These are phyloP conservation scores for Phoenix dactylifera DNA, from an alignment of 176 grass and related monocot species.

Conservation along the genomic window DNA sequence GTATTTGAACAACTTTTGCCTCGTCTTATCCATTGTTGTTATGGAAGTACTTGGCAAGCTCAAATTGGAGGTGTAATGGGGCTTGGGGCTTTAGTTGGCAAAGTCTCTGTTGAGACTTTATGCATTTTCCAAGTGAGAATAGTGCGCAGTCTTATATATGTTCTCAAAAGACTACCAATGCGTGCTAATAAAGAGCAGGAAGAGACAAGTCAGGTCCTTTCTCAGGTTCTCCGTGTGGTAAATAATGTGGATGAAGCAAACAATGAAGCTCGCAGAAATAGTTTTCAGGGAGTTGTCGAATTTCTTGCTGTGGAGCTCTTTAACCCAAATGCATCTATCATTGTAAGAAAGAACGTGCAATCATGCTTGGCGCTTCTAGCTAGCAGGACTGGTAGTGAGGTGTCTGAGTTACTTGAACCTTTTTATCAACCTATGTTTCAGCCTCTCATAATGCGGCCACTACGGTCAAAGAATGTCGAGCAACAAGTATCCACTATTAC, in stretches of 20 bases:
- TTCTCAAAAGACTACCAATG: constrained; percentile 87
- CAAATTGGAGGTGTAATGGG: constrained; percentile 98
- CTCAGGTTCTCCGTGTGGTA: constrained; percentile 81
- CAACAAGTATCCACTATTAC: constrained; percentile 53
- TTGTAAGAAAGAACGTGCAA: constrained; percentile 93
- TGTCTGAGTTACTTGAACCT: constrained; percentile 95
- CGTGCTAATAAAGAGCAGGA: constrained; percentile 99
- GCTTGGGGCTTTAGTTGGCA: constrained; percentile 87
- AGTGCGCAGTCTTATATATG: constrained; percentile 76
- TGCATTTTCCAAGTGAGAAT: constrained; percentile 93
- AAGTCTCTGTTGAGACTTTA: constrained; percentile 89
- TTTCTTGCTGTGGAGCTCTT: constrained; percentile 84
- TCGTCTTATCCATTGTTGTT: constrained; percentile 94
- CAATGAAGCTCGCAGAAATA: constrained; percentile 71
- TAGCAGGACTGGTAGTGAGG: constrained; percentile 91
- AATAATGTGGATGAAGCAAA: constrained; percentile 99
- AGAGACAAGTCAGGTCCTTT: constrained; percentile 95
- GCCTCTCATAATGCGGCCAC: constrained; percentile 73
- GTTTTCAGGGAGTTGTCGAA: constrained; percentile 97
- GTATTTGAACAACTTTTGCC: constrained; percentile 93
- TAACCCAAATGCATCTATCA: constrained; percentile 89
- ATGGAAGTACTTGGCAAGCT: constrained; percentile 92
- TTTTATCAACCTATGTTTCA: constrained; percentile 81
- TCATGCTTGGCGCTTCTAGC: constrained; percentile 85
- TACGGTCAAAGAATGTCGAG: constrained; percentile 84